These are phyloP conservation scores for Solanum hybrid DNA, from an alignment of 305 asterid species.

Conservation along the genomic window DNA sequence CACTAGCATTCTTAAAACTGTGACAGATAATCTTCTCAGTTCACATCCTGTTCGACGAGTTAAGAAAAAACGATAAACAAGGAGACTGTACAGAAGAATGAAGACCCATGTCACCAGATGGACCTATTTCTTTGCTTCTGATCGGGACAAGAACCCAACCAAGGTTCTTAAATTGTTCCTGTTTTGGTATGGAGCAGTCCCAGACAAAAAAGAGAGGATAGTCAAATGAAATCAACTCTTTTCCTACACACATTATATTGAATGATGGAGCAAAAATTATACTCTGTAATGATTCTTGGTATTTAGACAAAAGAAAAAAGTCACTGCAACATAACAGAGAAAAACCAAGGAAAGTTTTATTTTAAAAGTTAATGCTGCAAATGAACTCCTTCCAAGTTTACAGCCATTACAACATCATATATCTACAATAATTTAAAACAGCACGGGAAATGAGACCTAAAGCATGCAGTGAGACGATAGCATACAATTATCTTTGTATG, in stretches of 20 bases:
- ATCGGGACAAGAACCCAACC: not conserved
- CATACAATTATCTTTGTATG: not conserved
- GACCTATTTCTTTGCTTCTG: not conserved
- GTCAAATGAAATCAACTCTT: not conserved
- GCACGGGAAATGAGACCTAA: not conserved
- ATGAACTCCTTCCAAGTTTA: not conserved
- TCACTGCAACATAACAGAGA: not conserved
- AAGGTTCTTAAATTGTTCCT: not conserved
- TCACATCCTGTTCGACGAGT: not conserved
- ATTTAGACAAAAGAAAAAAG: not conserved
- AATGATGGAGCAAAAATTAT: not conserved
- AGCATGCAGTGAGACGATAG: not conserved
- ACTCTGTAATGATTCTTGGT: not conserved
- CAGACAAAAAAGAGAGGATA: not conserved
- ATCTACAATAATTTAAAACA: constrained; percentile 1
- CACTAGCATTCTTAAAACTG: not conserved
- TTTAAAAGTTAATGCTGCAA: not conserved
- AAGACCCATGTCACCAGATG: not conserved
- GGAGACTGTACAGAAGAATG: not conserved
- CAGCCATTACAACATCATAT: not conserved
- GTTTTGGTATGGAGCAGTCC: not conserved
- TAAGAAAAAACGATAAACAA: not conserved
- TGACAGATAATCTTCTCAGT: not conserved
- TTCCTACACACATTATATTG: not conserved
- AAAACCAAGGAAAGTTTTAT: not conserved